Conservation (phyloP, 805 yeast genomes). For the Zygotorulaspora chibaensis region DNA sequence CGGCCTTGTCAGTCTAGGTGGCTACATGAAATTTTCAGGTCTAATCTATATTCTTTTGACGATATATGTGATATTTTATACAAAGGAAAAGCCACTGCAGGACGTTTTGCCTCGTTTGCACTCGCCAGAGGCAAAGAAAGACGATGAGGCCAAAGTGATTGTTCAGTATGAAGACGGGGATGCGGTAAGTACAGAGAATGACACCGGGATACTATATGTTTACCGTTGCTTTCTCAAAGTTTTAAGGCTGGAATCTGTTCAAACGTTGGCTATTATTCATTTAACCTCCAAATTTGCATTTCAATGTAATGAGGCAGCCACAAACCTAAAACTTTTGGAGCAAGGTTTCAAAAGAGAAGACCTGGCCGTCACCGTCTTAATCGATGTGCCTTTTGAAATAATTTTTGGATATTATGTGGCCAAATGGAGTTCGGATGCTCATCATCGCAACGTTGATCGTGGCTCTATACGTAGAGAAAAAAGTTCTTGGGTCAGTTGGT, state of each 20-base stretch:
- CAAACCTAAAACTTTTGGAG: conserved; percentile 84
- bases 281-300: conserved; percentile 84
- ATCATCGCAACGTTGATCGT: conserved; percentile 18
- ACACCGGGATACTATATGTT: conserved; percentile 45
- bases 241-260: conserved; percentile 65
- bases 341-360: conserved; percentile 92
- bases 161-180: conserved; percentile 32
- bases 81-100: conserved; percentile 67
- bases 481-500: conserved; percentile 8
- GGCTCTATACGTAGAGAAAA: neutral
- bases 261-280: conserved; percentile 67
- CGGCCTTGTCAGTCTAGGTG: conserved; percentile 70
- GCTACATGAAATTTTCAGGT: conserved; percentile 78
- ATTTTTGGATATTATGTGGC: conserved; percentile 95
- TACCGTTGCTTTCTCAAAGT: conserved; percentile 65
- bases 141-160: conserved; percentile 16
- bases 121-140: conserved; percentile 8
- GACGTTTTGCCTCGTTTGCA: conserved; percentile 9
- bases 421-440: conserved; percentile 78
- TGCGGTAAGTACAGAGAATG: conserved; percentile 23
- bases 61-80: conserved; percentile 48
- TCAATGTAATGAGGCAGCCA: conserved; percentile 94
- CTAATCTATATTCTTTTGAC: conserved; percentile 66
- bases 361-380: conserved; percentile 82
- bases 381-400: conserved; percentile 95